These are phyloP conservation scores for Saprolegnia parasitica DNA, from an alignment of 352 stramenopile genomes.

Conservation along the genomic window DNA sequence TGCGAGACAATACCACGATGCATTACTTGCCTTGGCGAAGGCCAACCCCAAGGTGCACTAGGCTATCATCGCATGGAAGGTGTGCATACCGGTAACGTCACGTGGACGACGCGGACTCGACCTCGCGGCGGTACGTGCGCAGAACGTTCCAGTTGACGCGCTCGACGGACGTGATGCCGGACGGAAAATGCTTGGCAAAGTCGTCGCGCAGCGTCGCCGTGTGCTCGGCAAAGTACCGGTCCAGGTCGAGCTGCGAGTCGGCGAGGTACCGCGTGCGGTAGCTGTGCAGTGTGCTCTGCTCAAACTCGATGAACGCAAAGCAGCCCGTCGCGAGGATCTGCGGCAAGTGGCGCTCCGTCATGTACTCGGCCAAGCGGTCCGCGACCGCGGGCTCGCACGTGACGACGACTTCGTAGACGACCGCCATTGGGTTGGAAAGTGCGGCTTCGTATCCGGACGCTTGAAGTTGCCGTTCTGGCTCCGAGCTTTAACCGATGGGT, in stretches of 20 bases:
- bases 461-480: not conserved
- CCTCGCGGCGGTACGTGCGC: not conserved
- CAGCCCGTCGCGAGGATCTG: slow-evolving; percentile 9
- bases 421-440: not conserved
- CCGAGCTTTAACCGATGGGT: too few relatives aligned
- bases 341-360: not conserved
- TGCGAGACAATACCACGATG: too few relatives aligned
- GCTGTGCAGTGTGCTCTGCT: not conserved
- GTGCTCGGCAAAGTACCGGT: slow-evolving; percentile 13
- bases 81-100: too few relatives aligned
- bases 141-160: not conserved
- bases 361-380: slow-evolving; percentile 7
- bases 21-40: too few relatives aligned
- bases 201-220: slow-evolving; percentile 4
- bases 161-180: not conserved
- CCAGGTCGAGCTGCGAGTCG: not conserved
- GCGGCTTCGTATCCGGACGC: not conserved
- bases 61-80: too few relatives aligned
- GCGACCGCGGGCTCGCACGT: not conserved
- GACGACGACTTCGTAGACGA: not conserved
- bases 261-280: slow-evolving; percentile 8
- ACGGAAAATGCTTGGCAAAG: slow-evolving; percentile 6
- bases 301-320: slow-evolving; percentile 8
- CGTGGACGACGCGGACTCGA: too few relatives aligned
- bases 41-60: too few relatives aligned